These are phyloP conservation scores for Starmerella powellii DNA, from an alignment of 805 yeast genomes.

Conservation along the genomic window DNA sequence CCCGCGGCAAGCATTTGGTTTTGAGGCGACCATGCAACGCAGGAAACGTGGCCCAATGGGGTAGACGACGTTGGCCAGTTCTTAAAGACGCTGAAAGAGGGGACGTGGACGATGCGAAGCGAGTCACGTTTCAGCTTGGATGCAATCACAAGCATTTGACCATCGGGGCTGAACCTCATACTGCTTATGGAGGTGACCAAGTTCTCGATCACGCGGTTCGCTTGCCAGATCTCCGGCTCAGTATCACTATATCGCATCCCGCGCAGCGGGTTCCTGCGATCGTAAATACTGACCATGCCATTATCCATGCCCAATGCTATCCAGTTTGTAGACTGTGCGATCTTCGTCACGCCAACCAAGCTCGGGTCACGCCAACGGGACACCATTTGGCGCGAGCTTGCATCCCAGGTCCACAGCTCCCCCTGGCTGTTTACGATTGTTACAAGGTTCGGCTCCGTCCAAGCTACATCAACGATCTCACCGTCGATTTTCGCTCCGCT, in stretches of 20 bases:
- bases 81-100: conserved; percentile 70
- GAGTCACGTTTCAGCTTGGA: conserved; percentile 80
- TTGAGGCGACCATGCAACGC: conserved; percentile 64
- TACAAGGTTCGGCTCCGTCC: conserved; percentile 39
- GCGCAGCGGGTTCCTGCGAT: conserved; percentile 32
- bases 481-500: conserved; percentile 86
- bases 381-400: conserved; percentile 39
- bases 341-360: conserved; percentile 69
- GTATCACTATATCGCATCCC: conserved; percentile 25
- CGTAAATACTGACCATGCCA: conserved; percentile 84
- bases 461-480: conserved; percentile 65
- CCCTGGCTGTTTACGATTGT: conserved; percentile 65
- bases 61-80: conserved; percentile 98
- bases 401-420: conserved; percentile 78
- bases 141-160: conserved; percentile 77
- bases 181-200: conserved; percentile 69
- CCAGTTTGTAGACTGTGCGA: conserved; percentile 70
- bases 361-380: conserved; percentile 76
- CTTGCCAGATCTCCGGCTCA: conserved; percentile 33
- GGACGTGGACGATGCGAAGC: conserved; percentile 72
- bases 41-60: conserved; percentile 87
- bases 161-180: conserved; percentile 68
- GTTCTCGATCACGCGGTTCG: conserved; percentile 59
- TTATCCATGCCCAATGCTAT: conserved; percentile 78
- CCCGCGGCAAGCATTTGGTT: conserved; percentile 80